Evolutionary conservation across 495 filamentous ascomycete species (phyloP), one percentile per base, ranked within the genome.

Genomic region (Daldinia decipiens): DNA sequence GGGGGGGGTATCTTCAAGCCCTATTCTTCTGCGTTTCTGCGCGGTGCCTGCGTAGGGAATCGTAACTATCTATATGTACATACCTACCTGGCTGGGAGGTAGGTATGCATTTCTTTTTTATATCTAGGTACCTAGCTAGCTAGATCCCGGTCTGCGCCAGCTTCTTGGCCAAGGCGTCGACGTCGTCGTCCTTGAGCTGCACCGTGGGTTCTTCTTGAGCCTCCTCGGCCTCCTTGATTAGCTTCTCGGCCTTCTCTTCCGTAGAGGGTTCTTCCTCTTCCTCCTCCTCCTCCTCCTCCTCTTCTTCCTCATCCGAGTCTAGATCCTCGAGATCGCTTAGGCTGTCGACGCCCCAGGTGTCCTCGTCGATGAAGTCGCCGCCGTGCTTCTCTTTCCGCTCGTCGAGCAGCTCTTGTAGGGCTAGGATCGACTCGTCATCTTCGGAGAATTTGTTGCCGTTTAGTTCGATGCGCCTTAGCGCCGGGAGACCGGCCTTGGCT

Each of bases 361-460:
- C 89, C 63, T 89, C 87, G n/a, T 83, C 74, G 27, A 88, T 77
- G 26, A 89, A 76, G 32, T 88, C 85, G 29, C 84, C 87, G 15
- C 81, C 86, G 61, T 88, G 81, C 65, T 87, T 83, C 70, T 90
- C 88, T 79, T 92, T 89, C 36, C 84, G 83, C 56, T 83, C 81
- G 60, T 88, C 86, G 47, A 88, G 72, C 3, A 88, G 78, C 27
- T 83, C 82, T 56, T 82, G 80, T 4, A 89, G 77, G 13, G 72
- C 70, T 21, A 82, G 65, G 59, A 90, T 85, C 50, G 85, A 84
- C 31, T 85, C 78, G 69, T 98, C 95, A 1, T 96, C 94, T 77
- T 97, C 94, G 7, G 84, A 83, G 72, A 99, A 97, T 73, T 92
- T 94, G 83, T 99, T 99, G 40, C 95, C 95, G 78, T 99, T 98